Conservation (phyloP, 2,329 filamentous ascomycete genomes). For the Colletotrichum sidae region DNA sequence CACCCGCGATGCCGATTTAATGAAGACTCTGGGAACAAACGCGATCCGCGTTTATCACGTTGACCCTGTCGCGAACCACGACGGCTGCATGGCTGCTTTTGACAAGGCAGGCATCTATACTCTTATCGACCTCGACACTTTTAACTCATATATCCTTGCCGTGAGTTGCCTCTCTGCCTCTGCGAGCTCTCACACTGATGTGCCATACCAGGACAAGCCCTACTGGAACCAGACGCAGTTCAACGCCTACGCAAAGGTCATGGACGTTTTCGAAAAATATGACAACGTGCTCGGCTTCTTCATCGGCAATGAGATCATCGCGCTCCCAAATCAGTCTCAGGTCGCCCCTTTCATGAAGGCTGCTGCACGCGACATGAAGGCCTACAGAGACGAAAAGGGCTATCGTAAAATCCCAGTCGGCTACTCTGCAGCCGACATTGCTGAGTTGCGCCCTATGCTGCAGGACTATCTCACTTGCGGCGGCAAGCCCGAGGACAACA, state of each 20-base stretch:
- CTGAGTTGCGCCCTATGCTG: constrained; percentile 71
- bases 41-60: constrained; percentile 91
- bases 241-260: constrained; percentile 74
- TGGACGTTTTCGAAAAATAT: constrained; percentile 82
- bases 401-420: constrained; percentile 87
- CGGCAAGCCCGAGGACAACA: constrained; percentile 72
- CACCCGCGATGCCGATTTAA: constrained; percentile 77
- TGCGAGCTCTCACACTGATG: not conserved
- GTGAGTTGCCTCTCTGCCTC: constrained; percentile 50
- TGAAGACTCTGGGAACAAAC: constrained; percentile 85
- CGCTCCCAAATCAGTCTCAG: constrained; percentile 65
- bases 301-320: constrained; percentile 89
- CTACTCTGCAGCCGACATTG: constrained; percentile 89
- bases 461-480: constrained; percentile 84
- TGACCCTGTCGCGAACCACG: constrained; percentile 76
- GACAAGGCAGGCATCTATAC: constrained; percentile 85
- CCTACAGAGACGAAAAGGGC: constrained; percentile 78
- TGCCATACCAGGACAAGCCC: constrained; percentile 61
- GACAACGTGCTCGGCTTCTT: constrained; percentile 88
- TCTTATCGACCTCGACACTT: constrained; percentile 85
- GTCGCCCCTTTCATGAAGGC: constrained; percentile 88
- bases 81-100: constrained; percentile 84
- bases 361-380: constrained; percentile 84
- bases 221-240: constrained; percentile 81
- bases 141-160: constrained; percentile 74